A percentile compares a stretch with the other conserved stretches of the same genome.
These are phyloP conservation scores for Nasturtium officinale DNA, from an alignment of 345 rosid species.

Conservation along the genomic window DNA sequence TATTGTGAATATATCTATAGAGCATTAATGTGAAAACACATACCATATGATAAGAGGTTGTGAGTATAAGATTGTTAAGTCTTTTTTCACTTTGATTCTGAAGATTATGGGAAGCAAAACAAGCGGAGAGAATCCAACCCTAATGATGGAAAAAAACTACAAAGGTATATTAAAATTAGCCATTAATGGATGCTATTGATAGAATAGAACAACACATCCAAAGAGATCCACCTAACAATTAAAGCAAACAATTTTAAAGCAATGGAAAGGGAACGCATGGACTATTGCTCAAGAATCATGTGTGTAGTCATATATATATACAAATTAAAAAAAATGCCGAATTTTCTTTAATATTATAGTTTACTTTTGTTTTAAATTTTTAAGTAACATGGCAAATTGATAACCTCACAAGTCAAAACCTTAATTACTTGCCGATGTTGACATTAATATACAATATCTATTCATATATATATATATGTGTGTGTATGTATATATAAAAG, in stretches of 20 bases:
- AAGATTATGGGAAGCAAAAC: constrained; percentile 12
- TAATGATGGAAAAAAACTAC: background rate
- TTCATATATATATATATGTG: too few species aligned
- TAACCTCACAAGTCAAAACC: background rate
- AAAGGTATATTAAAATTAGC: background rate
- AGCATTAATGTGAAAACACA: background rate
- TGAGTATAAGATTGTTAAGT: background rate
- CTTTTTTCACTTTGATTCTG: background rate
- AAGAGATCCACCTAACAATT: constrained; percentile 5
- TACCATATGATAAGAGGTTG: constrained; percentile 27
- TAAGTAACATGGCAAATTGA: background rate
- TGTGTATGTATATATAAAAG: too few species aligned
- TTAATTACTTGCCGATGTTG: background rate
- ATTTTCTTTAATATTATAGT: background rate
- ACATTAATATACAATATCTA: background rate
- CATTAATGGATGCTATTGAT: background rate
- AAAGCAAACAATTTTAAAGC: background rate
- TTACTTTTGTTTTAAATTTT: too few species aligned
- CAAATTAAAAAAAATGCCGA: background rate
- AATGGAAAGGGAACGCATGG: constrained; percentile 1
- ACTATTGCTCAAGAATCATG: background rate
- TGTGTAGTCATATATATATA: background rate
- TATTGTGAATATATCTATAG: background rate
- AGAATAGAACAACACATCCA: constrained; percentile 17
- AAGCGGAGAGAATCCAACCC: constrained; percentile 20